Base-by-base conservation (phyloP, 1,284 basidiomycete genomes). In the Rhodotorula sp. region DNA sequence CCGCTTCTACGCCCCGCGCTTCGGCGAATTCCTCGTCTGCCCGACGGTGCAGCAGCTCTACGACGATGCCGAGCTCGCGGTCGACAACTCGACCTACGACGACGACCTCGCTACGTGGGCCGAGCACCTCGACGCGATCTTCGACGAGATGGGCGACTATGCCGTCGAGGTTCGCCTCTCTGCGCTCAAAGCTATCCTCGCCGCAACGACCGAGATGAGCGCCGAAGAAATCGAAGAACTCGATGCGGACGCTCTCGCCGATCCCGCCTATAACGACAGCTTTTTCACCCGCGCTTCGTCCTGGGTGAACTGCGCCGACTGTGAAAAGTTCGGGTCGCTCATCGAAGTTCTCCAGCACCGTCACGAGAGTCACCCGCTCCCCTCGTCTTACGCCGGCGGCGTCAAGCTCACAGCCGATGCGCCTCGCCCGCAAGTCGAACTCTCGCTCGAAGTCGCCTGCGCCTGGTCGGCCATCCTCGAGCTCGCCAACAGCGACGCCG, bases 101-200 rank as follows among this genome's bases (percentile, higher is more conserved):
- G 68, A 20, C 17, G 56, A 48, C 9, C 4, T 47, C 19, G 19
- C 34, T 4, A 8, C 2, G 1, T 70, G 60, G 63, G 32, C 47
- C 51, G 13, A 56, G 11, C 39, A 30, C 27, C 46, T 59, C 27
- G 60, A 54, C n/a, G 56, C n/a, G 27, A 46, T 70, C 20, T 30
- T 56, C 32, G 59, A 53, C n/a, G 68, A 66, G 22, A 13, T 59
- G 32, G 51, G 20, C 13, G 15, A 30, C 5, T 36, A 46, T 27
- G 29, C 29, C 11, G 4, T 46, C 17, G 30, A 58, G 17, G 27
- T 60, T 17, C 55, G 60, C 8, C 7, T 59, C 27, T 32, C 49
- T 27, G 64, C 68, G 17, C 47, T 70, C 52, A 32, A 29, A 29
- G 20, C 15, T 19, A 62, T 70, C 27, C 64, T 70, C 60, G 64